These are phyloP conservation scores for Kuraishia molischiana DNA, from an alignment of 805 yeast genomes.

Conservation along the genomic window DNA sequence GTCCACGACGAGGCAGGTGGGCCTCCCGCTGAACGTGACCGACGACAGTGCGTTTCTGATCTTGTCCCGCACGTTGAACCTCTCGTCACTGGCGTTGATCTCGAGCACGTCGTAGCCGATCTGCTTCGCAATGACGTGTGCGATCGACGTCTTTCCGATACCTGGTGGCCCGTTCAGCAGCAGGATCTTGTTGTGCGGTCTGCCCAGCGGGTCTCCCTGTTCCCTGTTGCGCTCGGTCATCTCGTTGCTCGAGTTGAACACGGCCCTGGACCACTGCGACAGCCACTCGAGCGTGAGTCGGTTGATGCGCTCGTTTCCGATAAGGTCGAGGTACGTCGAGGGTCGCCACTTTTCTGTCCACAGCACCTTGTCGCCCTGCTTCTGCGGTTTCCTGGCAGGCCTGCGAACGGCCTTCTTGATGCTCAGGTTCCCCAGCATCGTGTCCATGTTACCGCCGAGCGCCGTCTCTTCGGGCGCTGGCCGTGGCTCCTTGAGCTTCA, in stretches of 20 bases:
- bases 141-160: conserved; percentile 82
- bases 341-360: conserved; percentile 70
- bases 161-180: conserved; percentile 92
- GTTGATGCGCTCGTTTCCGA: conserved; percentile 61
- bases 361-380: conserved; percentile 9
- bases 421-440: conserved; percentile 11
- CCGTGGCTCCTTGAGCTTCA: conserved; percentile 13
- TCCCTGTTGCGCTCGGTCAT: conserved; percentile 3
- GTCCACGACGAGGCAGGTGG: conserved; percentile 78
- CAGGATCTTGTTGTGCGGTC: conserved; percentile 57
- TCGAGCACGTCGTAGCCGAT: conserved; percentile 76
- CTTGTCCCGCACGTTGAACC: conserved; percentile 55
- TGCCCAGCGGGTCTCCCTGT: conserved; percentile 35
- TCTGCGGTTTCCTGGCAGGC: conserved; percentile 6
- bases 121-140: conserved; percentile 75
- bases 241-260: conserved; percentile 27
- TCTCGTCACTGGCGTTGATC: conserved; percentile 77
- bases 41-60: conserved; percentile 55
- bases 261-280: conserved; percentile 54
- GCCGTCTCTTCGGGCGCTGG: too few relatives aligned
- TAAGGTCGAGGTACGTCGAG: conserved; percentile 46
- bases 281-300: conserved; percentile 54
- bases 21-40: conserved; percentile 57
- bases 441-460: too few relatives aligned
- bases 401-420: conserved; percentile 10